phyloP scores from a whole-genome alignment of 176 grass and related monocot genomes.

The Oryza coarctata region DNA sequence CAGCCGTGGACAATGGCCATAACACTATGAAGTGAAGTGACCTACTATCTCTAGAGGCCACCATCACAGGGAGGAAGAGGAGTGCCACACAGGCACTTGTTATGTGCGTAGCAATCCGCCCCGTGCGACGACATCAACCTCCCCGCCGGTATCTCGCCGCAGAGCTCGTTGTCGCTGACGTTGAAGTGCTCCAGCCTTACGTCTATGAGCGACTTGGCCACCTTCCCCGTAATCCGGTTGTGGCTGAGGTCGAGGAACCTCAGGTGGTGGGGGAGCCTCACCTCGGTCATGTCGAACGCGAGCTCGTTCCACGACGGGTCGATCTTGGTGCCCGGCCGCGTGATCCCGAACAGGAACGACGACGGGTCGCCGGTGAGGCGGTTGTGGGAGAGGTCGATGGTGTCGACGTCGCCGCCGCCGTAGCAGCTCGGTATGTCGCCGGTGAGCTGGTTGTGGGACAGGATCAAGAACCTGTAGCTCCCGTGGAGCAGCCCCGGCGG shows the following conservation, averaged over 20 bases:
- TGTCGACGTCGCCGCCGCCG: slow-evolving; percentile 32
- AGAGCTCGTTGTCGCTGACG: slow-evolving; percentile 76
- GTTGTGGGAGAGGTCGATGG: slow-evolving; percentile 70
- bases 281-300: slow-evolving; percentile 63
- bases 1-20: too few relatives aligned
- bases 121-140: slow-evolving; percentile 45
- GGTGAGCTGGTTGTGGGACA: slow-evolving; percentile 60
- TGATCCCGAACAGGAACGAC: slow-evolving; percentile 50
- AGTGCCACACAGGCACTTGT: slow-evolving; percentile 68
- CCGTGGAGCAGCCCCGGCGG: slow-evolving; percentile 59
- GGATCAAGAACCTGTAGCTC: slow-evolving; percentile 50
- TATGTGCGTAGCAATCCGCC: slow-evolving; percentile 43
- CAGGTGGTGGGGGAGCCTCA: slow-evolving; percentile 57
- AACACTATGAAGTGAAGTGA: too few relatives aligned
- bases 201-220: slow-evolving; percentile 60
- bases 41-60: not conserved
- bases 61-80: slow-evolving; percentile 57
- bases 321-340: slow-evolving; percentile 47
- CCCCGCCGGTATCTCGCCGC: slow-evolving; percentile 68
- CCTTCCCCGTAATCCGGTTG: slow-evolving; percentile 60
- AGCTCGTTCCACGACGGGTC: slow-evolving; percentile 86
- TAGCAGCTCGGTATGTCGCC: slow-evolving; percentile 51
- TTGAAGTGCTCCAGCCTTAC: slow-evolving; percentile 49
- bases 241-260: slow-evolving; percentile 75
- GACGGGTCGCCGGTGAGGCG: slow-evolving; percentile 56